phyloP scores from a whole-genome alignment of 257 asterid genomes.

The Plectranthus barbatus region DNA sequence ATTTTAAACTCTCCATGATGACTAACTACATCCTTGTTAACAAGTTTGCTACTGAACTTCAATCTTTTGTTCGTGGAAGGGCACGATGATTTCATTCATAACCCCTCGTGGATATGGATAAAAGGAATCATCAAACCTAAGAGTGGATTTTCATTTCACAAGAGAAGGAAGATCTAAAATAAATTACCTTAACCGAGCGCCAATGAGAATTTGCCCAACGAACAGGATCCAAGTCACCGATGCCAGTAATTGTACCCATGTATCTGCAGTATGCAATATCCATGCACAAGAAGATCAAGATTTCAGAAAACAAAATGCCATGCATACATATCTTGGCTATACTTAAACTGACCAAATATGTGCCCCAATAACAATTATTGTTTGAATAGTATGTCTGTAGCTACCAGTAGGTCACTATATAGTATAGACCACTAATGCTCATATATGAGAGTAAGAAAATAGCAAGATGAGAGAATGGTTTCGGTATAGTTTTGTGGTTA shows the following conservation, averaged over 20 bases:
- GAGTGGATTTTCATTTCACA: too few relatives aligned
- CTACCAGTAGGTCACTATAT: neutral
- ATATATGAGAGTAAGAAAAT: neutral
- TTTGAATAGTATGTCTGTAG: neutral
- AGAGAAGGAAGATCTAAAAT: too few relatives aligned
- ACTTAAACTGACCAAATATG: neutral
- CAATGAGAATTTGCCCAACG: conserved; percentile 98
- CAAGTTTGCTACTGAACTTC: too few relatives aligned
- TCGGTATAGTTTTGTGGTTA: neutral
- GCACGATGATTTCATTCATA: too few relatives aligned
- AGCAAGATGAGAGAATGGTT: neutral
- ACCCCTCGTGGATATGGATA: too few relatives aligned
- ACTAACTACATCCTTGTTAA: too few relatives aligned
- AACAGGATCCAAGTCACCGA: conserved; percentile 85
- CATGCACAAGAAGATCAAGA: conserved; percentile 13
- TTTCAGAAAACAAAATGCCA: neutral
- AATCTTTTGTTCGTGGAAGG: too few relatives aligned
- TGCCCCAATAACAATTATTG: neutral
- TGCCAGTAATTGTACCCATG: conserved; percentile 96
- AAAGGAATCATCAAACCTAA: too few relatives aligned
- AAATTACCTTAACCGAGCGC: conserved; percentile 96
- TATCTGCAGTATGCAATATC: conserved; percentile 40
- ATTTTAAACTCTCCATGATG: too few relatives aligned
- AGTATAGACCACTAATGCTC: neutral
- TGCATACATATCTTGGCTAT: neutral